Conservation (phyloP, 1,284 basidiomycete genomes). For the Tremellales sp. region DNA sequence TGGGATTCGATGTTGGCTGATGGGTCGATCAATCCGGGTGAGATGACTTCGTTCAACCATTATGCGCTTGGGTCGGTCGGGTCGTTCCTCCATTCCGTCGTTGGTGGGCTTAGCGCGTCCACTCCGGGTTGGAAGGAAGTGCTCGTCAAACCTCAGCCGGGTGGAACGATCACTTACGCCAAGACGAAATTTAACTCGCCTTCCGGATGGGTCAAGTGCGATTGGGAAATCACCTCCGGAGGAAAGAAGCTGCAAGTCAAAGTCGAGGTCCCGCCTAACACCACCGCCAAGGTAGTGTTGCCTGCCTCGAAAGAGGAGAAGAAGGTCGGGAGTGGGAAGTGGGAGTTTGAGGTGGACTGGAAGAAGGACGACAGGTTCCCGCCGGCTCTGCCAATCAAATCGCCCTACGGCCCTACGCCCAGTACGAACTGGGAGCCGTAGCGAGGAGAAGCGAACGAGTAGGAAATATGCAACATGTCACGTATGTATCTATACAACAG, state of each 20-base stretch:
- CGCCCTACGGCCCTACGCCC: too few species aligned
- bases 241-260: conserved; percentile 9
- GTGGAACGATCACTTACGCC: conserved; percentile 26
- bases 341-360: too few species aligned
- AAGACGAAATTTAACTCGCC: conserved; percentile 5
- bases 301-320: too few species aligned
- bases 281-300: conserved; percentile 10
- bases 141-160: conserved; percentile 22
- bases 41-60: conserved; percentile 35
- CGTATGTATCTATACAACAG: background rate
- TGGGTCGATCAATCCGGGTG: conserved; percentile 33
- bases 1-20: conserved; percentile 34
- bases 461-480: conserved; percentile 1
- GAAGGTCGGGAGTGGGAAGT: too few species aligned
- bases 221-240: conserved; percentile 13
- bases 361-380: too few species aligned
- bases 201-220: conserved; percentile 7
- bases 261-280: conserved; percentile 23
- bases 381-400: too few species aligned
- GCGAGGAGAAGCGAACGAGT: too few species aligned
- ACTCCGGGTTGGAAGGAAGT: conserved; percentile 22
- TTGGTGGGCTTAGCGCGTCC: conserved; percentile 23
- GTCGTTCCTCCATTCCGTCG: conserved; percentile 18
- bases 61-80: conserved; percentile 31
- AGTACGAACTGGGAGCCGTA: too few species aligned